These are phyloP conservation scores for Stagonosporopsis vannaccii DNA, from an alignment of 2,329 filamentous ascomycete species.

Conservation along the genomic window DNA sequence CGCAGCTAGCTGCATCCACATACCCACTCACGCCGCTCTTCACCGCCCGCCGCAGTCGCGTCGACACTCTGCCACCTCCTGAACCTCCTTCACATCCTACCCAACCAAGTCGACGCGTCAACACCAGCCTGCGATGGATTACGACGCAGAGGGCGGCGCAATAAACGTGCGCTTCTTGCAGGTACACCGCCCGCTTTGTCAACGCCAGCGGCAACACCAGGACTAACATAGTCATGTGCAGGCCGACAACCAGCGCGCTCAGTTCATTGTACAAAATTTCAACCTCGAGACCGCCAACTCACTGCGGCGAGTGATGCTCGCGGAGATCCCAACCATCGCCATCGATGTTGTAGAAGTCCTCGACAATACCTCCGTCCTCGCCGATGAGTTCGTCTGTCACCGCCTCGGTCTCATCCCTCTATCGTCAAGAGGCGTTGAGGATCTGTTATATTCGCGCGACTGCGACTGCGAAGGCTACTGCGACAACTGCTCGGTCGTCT, in stretches of 20 bases:
- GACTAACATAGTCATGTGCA: conserved; percentile 51
- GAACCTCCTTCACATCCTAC: not conserved
- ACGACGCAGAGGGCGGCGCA: conserved; percentile 56
- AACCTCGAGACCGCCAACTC: conserved; percentile 94
- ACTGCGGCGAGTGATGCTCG: conserved; percentile 86
- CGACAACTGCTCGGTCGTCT: conserved; percentile 85
- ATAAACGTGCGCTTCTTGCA: conserved; percentile 50
- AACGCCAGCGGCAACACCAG: conserved; percentile 5
- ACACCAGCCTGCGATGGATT: conserved; percentile 54
- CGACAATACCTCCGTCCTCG: conserved; percentile 91
- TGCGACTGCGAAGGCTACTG: conserved; percentile 98
- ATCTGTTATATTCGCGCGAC: conserved; percentile 86
- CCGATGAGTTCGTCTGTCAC: conserved; percentile 95
- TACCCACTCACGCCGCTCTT: conserved; percentile 28
- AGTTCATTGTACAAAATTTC: conserved; percentile 90
- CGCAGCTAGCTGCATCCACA: conserved; percentile 21
- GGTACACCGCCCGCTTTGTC: conserved; percentile 39
- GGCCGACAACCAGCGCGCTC: conserved; percentile 81
- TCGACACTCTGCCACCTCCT: conserved; percentile 20
- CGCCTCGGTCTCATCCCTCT: conserved; percentile 90
- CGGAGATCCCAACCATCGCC: conserved; percentile 92
- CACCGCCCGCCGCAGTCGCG: conserved; percentile 27
- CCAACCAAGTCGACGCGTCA: conserved; percentile 21
- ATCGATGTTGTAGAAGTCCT: conserved; percentile 95
- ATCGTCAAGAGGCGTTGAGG: conserved; percentile 80